Conservation (phyloP, 176 grass and related monocot genomes). For the Bonia amplexicaulis region DNA sequence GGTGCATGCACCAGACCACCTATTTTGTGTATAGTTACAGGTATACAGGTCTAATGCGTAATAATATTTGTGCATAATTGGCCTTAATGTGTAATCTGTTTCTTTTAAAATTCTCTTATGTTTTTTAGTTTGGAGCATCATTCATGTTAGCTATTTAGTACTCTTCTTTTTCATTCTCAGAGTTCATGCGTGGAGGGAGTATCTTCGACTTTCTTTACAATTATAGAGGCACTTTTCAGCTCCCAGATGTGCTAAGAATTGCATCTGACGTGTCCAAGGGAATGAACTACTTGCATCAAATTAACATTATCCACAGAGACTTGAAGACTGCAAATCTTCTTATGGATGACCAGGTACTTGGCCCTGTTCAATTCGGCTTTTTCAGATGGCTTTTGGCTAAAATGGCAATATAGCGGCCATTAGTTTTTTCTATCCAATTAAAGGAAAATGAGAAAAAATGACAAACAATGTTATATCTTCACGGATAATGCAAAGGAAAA, state of each 20-base stretch:
- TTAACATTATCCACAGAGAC: conserved; percentile 93
- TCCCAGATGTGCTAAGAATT: conserved; percentile 70
- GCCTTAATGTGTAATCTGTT: neutral
- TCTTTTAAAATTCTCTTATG: neutral
- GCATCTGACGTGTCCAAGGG: conserved; percentile 95
- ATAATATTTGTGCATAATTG: neutral
- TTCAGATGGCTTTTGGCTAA: no score
- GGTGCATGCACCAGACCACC: conserved; percentile 92
- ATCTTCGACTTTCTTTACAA: conserved; percentile 89
- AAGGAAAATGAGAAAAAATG: no score
- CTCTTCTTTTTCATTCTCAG: conserved; percentile 33
- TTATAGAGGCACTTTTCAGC: conserved; percentile 56
- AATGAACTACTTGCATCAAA: conserved; percentile 98
- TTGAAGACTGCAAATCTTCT: conserved; percentile 98
- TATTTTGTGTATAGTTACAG: conserved; percentile 92
- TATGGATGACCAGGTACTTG: conserved; percentile 74
- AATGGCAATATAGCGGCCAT: no score
- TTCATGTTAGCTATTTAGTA: conserved; percentile 19
- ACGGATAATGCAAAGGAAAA: no score
- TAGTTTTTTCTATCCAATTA: no score
- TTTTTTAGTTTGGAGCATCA: neutral
- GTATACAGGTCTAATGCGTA: conserved; percentile 25
- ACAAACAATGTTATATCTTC: no score
- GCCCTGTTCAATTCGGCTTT: no score
- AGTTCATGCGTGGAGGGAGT: conserved; percentile 96